A percentile compares a stretch with the other conserved stretches of the same genome.
These are phyloP conservation scores for Penicillium freii DNA, from an alignment of 2,329 filamentous ascomycete genomes.

Conservation along the genomic window DNA sequence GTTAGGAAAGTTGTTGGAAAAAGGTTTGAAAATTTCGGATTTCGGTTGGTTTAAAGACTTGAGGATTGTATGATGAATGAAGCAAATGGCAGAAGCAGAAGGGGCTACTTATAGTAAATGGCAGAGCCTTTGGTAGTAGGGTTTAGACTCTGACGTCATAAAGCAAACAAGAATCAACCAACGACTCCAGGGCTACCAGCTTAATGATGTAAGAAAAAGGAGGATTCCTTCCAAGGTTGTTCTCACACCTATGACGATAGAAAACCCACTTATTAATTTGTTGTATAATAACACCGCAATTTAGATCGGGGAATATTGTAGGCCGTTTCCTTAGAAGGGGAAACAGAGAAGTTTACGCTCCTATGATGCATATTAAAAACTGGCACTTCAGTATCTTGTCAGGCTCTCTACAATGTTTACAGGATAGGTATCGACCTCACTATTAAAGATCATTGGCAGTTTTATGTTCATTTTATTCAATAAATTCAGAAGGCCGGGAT, in stretches of 20 bases:
- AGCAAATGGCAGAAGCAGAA: not conserved
- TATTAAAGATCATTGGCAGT: not conserved
- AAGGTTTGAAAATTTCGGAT: not conserved
- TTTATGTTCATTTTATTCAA: too few species aligned
- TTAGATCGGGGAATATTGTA: not conserved
- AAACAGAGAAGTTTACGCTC: not conserved
- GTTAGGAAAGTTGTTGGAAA: not conserved
- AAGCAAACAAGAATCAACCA: not conserved
- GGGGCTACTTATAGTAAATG: slow-evolving; percentile 1
- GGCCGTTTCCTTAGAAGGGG: not conserved
- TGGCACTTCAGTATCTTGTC: not conserved
- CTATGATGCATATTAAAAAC: not conserved
- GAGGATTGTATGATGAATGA: not conserved
- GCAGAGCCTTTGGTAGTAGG: not conserved
- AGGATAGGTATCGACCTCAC: not conserved
- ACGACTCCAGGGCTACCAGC: too few species aligned
- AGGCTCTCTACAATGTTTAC: not conserved
- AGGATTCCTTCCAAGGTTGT: not conserved
- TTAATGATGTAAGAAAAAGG: not conserved
- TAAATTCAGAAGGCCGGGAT: too few species aligned
- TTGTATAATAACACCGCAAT: not conserved
- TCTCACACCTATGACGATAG: not conserved
- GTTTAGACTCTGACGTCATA: not conserved
- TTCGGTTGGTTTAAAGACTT: not conserved
- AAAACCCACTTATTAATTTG: not conserved